These are phyloP conservation scores for Pseudocercospora pini-densiflorae DNA, from an alignment of 2,329 filamentous ascomycete genomes.

Conservation along the genomic window DNA sequence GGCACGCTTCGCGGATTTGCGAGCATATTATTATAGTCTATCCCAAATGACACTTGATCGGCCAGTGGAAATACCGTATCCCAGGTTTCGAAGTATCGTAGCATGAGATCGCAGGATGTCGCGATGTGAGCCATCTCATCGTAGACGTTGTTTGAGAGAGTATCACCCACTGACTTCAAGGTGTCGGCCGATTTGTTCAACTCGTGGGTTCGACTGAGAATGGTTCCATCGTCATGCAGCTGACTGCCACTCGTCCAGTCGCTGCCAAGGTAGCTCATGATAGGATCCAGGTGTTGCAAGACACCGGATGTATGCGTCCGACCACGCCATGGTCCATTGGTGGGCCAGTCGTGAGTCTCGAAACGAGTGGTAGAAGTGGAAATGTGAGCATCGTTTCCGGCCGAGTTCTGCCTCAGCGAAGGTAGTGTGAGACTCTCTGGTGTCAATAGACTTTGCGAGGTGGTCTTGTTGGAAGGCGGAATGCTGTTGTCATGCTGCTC, in stretches of 20 bases:
- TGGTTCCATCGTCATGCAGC: neutral
- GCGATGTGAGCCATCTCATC: conserved; percentile 13
- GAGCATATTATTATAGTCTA: conserved; percentile 8
- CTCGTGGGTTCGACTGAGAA: neutral
- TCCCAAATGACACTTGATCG: conserved; percentile 7
- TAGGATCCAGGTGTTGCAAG: conserved; percentile 10
- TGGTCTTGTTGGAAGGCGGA: neutral
- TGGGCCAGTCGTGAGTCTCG: conserved; percentile 11
- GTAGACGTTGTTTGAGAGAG: conserved; percentile 2
- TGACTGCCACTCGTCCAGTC: conserved; percentile 1
- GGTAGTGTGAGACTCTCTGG: neutral
- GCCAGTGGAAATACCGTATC: conserved; percentile 15
- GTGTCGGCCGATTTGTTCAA: conserved; percentile 5
- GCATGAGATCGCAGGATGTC: conserved; percentile 14
- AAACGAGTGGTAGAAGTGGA: neutral
- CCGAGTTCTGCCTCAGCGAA: neutral
- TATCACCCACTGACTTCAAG: neutral
- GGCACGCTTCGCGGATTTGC: conserved; percentile 8
- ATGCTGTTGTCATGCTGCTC: neutral
- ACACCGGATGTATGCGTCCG: conserved; percentile 15
- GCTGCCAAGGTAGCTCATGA: conserved; percentile 16
- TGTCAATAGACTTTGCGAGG: neutral
- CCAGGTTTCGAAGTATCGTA: conserved; percentile 22
- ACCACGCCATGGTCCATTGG: conserved; percentile 1
- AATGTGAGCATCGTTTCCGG: neutral